Conservation (phyloP, 2,329 filamentous ascomycete genomes). For the Exophiala bonariae region DNA sequence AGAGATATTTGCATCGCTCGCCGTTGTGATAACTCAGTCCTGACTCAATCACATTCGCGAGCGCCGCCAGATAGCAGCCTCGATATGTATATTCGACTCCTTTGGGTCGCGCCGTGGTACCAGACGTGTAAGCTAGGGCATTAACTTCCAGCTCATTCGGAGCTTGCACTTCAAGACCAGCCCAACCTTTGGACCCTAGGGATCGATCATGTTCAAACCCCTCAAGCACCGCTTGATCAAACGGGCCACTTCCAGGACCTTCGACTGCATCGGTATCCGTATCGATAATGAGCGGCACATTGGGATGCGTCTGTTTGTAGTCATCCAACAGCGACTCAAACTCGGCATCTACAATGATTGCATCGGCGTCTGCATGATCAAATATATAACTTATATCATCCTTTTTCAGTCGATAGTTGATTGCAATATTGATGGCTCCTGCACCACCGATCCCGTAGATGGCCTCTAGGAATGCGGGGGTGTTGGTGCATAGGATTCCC, state of each 20-base stretch:
- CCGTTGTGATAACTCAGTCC: conserved; percentile 71
- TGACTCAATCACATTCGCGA: conserved; percentile 86
- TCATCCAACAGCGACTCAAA: conserved; percentile 68
- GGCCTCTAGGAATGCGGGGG: conserved; percentile 87
- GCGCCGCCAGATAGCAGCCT: conserved; percentile 77
- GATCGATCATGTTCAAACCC: conserved; percentile 70
- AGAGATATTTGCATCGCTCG: conserved; percentile 74
- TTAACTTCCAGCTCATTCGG: conserved; percentile 77
- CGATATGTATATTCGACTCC: conserved; percentile 91
- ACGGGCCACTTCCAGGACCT: conserved; percentile 73
- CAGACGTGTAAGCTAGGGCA: conserved; percentile 89
- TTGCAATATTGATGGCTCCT: conserved; percentile 72
- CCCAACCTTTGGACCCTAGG: conserved; percentile 73
- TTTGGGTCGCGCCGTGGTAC: conserved; percentile 88
- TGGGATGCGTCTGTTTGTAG: conserved; percentile 62
- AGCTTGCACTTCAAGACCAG: conserved; percentile 68
- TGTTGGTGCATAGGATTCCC: conserved; percentile 87
- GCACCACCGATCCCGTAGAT: conserved; percentile 86
- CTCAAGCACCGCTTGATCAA: conserved; percentile 79
- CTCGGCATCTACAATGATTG: conserved; percentile 83
- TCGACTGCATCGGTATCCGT: conserved; percentile 77
- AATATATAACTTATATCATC: conserved; percentile 93
- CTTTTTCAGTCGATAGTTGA: conserved; percentile 73
- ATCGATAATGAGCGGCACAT: conserved; percentile 75
- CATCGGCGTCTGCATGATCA: conserved; percentile 79